Percentiles rank a stretch among this genome's conserved stretches.
Conservation (phyloP, 1,284 basidiomycete species). For the Coniophora puteana region DNA sequence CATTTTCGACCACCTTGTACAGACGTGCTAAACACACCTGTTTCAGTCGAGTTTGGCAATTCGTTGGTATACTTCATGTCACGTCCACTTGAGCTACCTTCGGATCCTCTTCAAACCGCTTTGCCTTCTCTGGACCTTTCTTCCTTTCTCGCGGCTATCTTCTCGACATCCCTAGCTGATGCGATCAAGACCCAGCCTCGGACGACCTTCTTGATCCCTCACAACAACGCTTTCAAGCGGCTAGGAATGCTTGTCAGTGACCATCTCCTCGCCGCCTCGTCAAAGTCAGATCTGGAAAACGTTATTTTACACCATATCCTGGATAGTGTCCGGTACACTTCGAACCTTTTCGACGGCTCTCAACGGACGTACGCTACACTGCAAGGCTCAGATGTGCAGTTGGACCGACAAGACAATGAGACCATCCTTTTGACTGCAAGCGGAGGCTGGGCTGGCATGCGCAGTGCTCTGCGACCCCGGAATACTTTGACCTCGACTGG, state of each 20-base stretch:
- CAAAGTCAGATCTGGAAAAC: slow-evolving; percentile 76
- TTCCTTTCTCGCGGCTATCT: slow-evolving; percentile 86
- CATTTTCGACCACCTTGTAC: background rate
- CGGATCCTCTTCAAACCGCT: slow-evolving; percentile 79
- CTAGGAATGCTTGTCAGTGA: slow-evolving; percentile 84
- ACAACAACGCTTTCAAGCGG: slow-evolving; percentile 83
- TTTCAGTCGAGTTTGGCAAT: slow-evolving; percentile 67
- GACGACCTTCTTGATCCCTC: slow-evolving; percentile 85
- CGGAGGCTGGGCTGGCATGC: slow-evolving; percentile 75
- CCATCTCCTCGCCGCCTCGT: slow-evolving; percentile 76
- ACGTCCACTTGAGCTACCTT: slow-evolving; percentile 77
- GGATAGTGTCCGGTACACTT: slow-evolving; percentile 72
- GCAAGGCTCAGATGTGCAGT: slow-evolving; percentile 69
- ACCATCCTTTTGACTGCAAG: slow-evolving; percentile 55
- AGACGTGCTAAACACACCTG: slow-evolving; percentile 11
- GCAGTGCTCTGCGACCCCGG: slow-evolving; percentile 46
- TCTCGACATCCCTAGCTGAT: slow-evolving; percentile 79
- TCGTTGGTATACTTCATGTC: slow-evolving; percentile 91
- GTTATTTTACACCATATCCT: slow-evolving; percentile 87
- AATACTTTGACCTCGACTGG: slow-evolving; percentile 87
- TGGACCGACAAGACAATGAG: slow-evolving; percentile 49
- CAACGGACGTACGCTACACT: slow-evolving; percentile 68
- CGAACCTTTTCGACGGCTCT: slow-evolving; percentile 57
- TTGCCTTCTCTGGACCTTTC: slow-evolving; percentile 83
- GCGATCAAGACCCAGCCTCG: slow-evolving; percentile 63